Base-by-base conservation (phyloP, 2,329 filamentous ascomycete genomes). In the Albifimbria verrucaria region DNA sequence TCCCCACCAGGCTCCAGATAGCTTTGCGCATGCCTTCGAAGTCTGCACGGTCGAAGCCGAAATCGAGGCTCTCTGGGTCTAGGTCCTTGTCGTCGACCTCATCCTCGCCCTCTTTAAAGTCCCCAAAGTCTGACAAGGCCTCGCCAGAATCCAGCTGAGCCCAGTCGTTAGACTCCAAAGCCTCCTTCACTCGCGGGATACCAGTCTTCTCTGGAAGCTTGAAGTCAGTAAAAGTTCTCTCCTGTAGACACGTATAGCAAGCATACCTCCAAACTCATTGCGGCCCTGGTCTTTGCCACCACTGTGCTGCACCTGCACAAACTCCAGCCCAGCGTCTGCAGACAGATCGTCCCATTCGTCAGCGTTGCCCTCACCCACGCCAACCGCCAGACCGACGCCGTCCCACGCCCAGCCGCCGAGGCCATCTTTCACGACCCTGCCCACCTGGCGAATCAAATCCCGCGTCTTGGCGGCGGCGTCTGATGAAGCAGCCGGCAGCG, bases 131-230 rank as follows among this genome's bases (percentile, higher is more conserved):
- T 4, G 63, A 66, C 44, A 61, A 56, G 21, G 57, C 57, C 23
- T 60, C 58, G 17, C 58, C 65, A 7, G 47, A 59, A 9, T 59
- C 60, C 11, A 58, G 57, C 50, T 71, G 68, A 2, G 72, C 75
- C 86, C 86, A 89, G 66, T 87, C 85, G 62, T 87, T 88, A 17
- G 83, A 74, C 62, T 88, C 78, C 15, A 89, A 67, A 0, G 85
- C 85, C 62, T 88, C 84, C 9, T 75, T 72, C 2, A 83, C 75
- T 10, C 86, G 76, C 1, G 79, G 72, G 36, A 87, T 75, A 17
- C 85, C 85, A 26, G 75, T 78, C 54, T 79, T 80, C 66, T 87
- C 85, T 83, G 54, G 10, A 15, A 3, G 24, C 17, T 9, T 7
- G 12, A 4, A 41, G 52, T 68, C 25, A 70, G 63, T 24, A 46